Conservation (phyloP, 2,329 filamentous ascomycete species). For the Sporothrix protearum region DNA sequence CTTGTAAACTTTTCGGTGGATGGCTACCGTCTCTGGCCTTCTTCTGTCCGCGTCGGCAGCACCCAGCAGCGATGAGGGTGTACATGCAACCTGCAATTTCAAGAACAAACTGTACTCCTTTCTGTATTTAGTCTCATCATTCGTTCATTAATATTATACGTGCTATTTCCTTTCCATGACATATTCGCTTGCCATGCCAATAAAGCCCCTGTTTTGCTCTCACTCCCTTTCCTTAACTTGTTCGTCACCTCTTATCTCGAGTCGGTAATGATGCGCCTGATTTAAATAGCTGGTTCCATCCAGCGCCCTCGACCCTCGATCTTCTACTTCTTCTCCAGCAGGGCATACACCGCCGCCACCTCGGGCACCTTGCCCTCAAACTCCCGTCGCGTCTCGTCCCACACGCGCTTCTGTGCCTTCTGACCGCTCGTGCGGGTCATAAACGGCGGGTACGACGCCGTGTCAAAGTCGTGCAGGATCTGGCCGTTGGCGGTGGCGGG, state of each 20-base stretch:
- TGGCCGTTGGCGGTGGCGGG: constrained; percentile 36
- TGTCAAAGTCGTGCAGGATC: constrained; percentile 40
- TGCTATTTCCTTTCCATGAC: too few relatives aligned
- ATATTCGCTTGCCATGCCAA: too few relatives aligned
- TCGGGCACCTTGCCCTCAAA: constrained; percentile 34
- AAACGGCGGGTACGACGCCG: constrained; percentile 38
- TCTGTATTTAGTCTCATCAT: too few relatives aligned
- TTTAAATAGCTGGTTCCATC: too few relatives aligned
- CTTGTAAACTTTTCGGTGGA: neutral
- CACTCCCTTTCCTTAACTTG: too few relatives aligned
- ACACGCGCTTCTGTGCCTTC: constrained; percentile 31
- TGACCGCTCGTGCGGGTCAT: constrained; percentile 35
- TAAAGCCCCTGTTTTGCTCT: too few relatives aligned
- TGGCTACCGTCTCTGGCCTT: neutral
- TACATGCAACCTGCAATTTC: too few relatives aligned
- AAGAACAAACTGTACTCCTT: too few relatives aligned
- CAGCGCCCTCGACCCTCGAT: neutral
- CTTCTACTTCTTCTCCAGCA: constrained; percentile 26
- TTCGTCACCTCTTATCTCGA: too few relatives aligned
- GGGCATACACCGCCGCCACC: constrained; percentile 30
- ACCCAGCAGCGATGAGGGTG: too few relatives aligned
- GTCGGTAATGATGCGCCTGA: too few relatives aligned
- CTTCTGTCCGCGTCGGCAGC: neutral
- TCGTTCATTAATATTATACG: too few relatives aligned
- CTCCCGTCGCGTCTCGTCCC: constrained; percentile 32